Conservation (phyloP, 2,329 filamentous ascomycete species). For the Westerdykella aurantiaca region DNA sequence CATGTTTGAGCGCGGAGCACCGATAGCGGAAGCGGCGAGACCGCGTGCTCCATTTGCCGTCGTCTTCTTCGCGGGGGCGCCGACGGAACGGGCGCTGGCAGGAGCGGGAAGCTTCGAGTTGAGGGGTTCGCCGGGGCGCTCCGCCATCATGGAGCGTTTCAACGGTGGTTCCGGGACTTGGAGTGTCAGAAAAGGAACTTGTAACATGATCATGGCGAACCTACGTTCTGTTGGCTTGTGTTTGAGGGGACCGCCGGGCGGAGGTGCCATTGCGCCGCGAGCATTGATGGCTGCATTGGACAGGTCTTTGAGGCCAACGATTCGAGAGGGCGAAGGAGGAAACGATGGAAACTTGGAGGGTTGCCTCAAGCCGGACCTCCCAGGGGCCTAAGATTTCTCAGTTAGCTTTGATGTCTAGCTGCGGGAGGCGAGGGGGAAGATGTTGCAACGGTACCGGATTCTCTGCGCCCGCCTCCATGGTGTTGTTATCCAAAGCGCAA, state of each 20-base stretch:
- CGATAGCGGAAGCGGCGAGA: slow-evolving; percentile 25
- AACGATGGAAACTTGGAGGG: slow-evolving; percentile 22
- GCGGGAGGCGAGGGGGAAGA: neutral
- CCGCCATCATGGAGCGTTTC: slow-evolving; percentile 48
- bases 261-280: slow-evolving; percentile 44
- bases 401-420: slow-evolving; percentile 9
- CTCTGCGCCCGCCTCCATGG: slow-evolving; percentile 23
- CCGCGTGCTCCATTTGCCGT: slow-evolving; percentile 38
- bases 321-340: slow-evolving; percentile 19
- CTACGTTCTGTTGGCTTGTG: slow-evolving; percentile 49
- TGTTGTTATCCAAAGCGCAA: slow-evolving; percentile 6
- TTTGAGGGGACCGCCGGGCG: slow-evolving; percentile 41
- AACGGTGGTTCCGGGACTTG: slow-evolving; percentile 44
- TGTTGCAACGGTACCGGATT: slow-evolving; percentile 22
- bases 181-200: slow-evolving; percentile 14
- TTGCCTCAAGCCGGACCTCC: slow-evolving; percentile 26
- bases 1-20: slow-evolving; percentile 31
- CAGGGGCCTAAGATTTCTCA: slow-evolving; percentile 13
- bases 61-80: slow-evolving; percentile 42
- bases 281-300: slow-evolving; percentile 50
- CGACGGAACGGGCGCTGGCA: slow-evolving; percentile 39
- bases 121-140: slow-evolving; percentile 45
- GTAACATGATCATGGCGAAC: slow-evolving; percentile 7
- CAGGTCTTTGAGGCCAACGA: slow-evolving; percentile 44
- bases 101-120: slow-evolving; percentile 39